These are phyloP conservation scores for Ajuga chamaepitys DNA, from an alignment of 257 asterid genomes.

Conservation along the genomic window DNA sequence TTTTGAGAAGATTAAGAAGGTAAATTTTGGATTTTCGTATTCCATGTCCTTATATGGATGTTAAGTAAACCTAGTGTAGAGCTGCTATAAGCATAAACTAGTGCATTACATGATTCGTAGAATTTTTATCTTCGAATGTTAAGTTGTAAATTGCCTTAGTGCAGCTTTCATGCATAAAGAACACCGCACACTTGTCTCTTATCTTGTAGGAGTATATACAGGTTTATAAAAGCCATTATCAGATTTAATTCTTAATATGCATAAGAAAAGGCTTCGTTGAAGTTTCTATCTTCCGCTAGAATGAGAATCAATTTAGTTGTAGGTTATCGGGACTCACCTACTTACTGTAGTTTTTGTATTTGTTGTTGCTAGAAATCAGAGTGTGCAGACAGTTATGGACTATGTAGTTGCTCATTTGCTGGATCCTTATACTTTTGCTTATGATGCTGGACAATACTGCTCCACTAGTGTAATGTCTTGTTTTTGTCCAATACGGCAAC, in stretches of 20 bases:
- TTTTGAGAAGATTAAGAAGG: slow-evolving; percentile 92
- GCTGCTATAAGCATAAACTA: background rate
- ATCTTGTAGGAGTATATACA: background rate
- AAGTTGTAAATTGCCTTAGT: background rate
- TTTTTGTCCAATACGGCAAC: background rate
- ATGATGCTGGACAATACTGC: background rate
- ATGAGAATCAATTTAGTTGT: background rate
- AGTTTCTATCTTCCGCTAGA: background rate
- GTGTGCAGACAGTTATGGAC: background rate
- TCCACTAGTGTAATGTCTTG: background rate
- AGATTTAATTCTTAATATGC: background rate
- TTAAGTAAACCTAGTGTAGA: background rate
- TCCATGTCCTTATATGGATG: background rate
- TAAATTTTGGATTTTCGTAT: slow-evolving; percentile 14
- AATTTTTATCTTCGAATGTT: background rate
- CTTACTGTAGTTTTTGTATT: background rate
- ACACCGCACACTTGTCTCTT: background rate
- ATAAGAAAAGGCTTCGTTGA: background rate
- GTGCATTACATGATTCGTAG: background rate
- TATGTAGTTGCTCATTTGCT: too few relatives aligned
- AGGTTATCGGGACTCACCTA: background rate
- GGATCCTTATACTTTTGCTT: too few relatives aligned
- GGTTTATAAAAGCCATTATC: background rate
- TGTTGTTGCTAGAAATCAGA: background rate
- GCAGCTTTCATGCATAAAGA: background rate